A percentile compares a stretch with the other conserved stretches of the same genome.
phyloP scores from a whole-genome alignment of 2,329 filamentous ascomycete species.

The Mariannaea elegans region DNA sequence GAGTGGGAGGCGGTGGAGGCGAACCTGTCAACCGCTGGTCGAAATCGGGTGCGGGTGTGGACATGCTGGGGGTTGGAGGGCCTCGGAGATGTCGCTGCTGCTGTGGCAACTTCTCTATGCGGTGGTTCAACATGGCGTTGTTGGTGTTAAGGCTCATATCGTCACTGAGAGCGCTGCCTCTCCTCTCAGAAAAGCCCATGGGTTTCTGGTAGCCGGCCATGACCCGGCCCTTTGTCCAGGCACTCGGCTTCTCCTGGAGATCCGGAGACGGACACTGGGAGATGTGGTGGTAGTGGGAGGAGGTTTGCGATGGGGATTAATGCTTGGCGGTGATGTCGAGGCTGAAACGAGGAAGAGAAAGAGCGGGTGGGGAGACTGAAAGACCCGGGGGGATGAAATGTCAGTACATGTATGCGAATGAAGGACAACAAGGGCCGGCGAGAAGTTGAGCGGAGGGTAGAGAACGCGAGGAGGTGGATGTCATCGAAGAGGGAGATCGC shows the following conservation, averaged over 20 bases:
- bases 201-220: constrained; percentile 55
- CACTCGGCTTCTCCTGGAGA: constrained; percentile 14
- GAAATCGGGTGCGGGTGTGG: constrained; percentile 69
- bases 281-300: constrained; percentile 15
- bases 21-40: constrained; percentile 69
- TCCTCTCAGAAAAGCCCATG: constrained; percentile 68
- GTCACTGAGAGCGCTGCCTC: constrained; percentile 66
- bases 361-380: constrained; percentile 27
- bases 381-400: constrained; percentile 29
- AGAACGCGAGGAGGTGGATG: constrained; percentile 5
- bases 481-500: background rate
- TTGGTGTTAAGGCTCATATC: constrained; percentile 64
- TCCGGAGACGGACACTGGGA: constrained; percentile 14
- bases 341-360: constrained; percentile 22
- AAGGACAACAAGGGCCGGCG: constrained; percentile 11
- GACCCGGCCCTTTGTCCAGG: constrained; percentile 33
- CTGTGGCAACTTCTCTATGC: constrained; percentile 60
- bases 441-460: constrained; percentile 6
- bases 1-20: constrained; percentile 71
- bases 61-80: constrained; percentile 73
- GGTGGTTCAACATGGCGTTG: constrained; percentile 54
- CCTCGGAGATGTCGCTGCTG: constrained; percentile 57
- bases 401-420: constrained; percentile 36
- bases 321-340: constrained; percentile 31
- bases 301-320: constrained; percentile 24